Base-by-base conservation (phyloP, 2,329 filamentous ascomycete genomes). In the Fusarium virguliforme region DNA sequence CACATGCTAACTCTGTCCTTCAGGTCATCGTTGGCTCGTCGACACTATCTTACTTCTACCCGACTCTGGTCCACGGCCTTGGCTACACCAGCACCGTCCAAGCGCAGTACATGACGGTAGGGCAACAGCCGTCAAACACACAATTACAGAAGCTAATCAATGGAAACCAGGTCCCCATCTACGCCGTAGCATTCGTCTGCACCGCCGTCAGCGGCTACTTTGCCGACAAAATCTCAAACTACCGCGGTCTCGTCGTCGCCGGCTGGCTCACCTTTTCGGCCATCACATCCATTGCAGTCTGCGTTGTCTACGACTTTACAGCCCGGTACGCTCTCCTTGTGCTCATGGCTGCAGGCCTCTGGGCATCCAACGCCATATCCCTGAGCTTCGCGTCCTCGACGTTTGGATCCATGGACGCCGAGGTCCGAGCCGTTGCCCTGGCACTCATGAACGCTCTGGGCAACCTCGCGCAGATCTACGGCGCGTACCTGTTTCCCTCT, bases 401-500 rank as follows among this genome's bases (percentile, higher is more conserved):
- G 0, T 88, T 89, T 68, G 83, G 82, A 2, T 75, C 79, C 15
- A 85, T 88, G 81, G 79, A 81, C 22, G 81, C 81, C 1, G 86
- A 89, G 70, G 82, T 82, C 2, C 77, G 85, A 82, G 83, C 60
- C 80, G 86, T 64, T 79, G 80, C 50, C 4, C 75, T 88, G 32
- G 87, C 86, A 1, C 76, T 88, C 7, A 84, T 89, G 55, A 88
- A 89, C 71, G 85, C 85, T 0, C 80, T 88, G 72, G 87, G 85
- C 3, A 88, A 88, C 62, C 75, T 88, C 3, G 85, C 86, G 0
- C 85, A 87, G 67, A 88, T 89, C 8, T 89, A 88, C 62, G 86
- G 87, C 9, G 82, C 85, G 74, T 84, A 87, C 67, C 71, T 89
- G 3, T 89, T 87, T 75, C 87, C 86, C 0, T 74, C 76, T 1